These are phyloP conservation scores for Colletotrichum orbiculare DNA, from an alignment of 2,329 filamentous ascomycete genomes.

Conservation along the genomic window DNA sequence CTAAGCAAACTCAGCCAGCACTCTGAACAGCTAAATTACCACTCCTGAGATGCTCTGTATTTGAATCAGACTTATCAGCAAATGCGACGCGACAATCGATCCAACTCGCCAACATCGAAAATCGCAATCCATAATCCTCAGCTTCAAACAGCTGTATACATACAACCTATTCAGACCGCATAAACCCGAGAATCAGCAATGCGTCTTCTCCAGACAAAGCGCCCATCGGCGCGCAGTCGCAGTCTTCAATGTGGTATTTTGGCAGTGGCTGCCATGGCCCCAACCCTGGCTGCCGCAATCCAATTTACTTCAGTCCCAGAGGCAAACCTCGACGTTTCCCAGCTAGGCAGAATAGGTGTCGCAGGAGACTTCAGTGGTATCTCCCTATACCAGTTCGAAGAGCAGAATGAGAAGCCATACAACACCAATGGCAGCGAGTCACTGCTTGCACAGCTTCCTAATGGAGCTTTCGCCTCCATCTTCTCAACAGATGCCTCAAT, in stretches of 20 bases:
- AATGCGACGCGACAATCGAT: conserved; percentile 29
- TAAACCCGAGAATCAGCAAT: conserved; percentile 49
- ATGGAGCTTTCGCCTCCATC: conserved; percentile 82
- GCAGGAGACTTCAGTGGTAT: conserved; percentile 92
- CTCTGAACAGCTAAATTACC: conserved; percentile 11
- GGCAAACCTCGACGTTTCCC: conserved; percentile 80
- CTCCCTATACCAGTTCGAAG: conserved; percentile 87
- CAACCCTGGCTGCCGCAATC: conserved; percentile 60
- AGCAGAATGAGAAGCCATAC: conserved; percentile 76
- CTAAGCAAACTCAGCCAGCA: too few relatives aligned
- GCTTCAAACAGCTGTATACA: conserved; percentile 20
- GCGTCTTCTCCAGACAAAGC: conserved; percentile 58
- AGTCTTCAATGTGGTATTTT: conserved; percentile 48
- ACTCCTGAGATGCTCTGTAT: too few relatives aligned
- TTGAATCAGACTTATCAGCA: conserved; percentile 9
- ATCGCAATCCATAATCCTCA: conserved; percentile 16
- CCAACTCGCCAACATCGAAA: conserved; percentile 10
- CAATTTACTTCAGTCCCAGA: conserved; percentile 72
- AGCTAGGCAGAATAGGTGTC: conserved; percentile 85
- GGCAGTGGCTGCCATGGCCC: conserved; percentile 53
- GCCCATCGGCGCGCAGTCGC: conserved; percentile 53
- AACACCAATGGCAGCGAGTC: conserved; percentile 83
- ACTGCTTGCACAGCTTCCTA: conserved; percentile 83
- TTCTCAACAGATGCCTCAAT: conserved; percentile 86
- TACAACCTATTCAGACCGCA: not conserved